These are phyloP conservation scores for Asparagopsis taxiformis DNA, from an alignment of 31 red algal species.

Conservation along the genomic window DNA sequence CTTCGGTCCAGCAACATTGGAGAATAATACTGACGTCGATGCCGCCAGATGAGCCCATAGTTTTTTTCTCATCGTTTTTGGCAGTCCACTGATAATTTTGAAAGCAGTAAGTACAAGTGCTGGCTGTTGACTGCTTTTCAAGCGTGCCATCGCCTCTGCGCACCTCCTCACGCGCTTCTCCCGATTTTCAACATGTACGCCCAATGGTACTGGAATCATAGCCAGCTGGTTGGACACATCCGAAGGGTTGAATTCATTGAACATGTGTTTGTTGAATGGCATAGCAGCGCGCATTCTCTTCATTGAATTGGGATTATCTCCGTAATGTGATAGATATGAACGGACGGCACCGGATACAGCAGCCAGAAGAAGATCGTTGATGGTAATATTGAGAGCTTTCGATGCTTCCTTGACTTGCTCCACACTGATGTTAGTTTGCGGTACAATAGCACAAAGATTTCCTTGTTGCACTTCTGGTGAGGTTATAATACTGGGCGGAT, in stretches of 20 bases:
- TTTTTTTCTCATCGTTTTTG: slow-evolving; percentile 4
- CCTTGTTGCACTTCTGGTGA: background rate
- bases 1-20: no score
- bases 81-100: slow-evolving; percentile 13
- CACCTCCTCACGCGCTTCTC: slow-evolving; percentile 8
- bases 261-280: slow-evolving; percentile 38
- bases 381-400: slow-evolving; percentile 6
- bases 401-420: slow-evolving; percentile 21
- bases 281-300: slow-evolving; percentile 10
- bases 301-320: slow-evolving; percentile 13
- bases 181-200: slow-evolving; percentile 15
- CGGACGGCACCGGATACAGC: slow-evolving; percentile 50
- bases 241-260: slow-evolving; percentile 19
- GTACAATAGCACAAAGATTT: slow-evolving; percentile 21
- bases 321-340: slow-evolving; percentile 13
- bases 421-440: slow-evolving; percentile 5
- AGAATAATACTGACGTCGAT: no score
- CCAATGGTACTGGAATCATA: slow-evolving; percentile 33
- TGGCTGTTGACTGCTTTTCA: slow-evolving; percentile 55
- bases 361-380: slow-evolving; percentile 58
- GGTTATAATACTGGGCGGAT: background rate
- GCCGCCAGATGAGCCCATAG: slow-evolving; percentile 25
- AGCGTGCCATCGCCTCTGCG: slow-evolving; percentile 8
- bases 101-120: slow-evolving; percentile 21
- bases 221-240: slow-evolving; percentile 49